phyloP scores from a whole-genome alignment of 192 early-diverging fungal species.

The Coemansia sp. region DNA sequence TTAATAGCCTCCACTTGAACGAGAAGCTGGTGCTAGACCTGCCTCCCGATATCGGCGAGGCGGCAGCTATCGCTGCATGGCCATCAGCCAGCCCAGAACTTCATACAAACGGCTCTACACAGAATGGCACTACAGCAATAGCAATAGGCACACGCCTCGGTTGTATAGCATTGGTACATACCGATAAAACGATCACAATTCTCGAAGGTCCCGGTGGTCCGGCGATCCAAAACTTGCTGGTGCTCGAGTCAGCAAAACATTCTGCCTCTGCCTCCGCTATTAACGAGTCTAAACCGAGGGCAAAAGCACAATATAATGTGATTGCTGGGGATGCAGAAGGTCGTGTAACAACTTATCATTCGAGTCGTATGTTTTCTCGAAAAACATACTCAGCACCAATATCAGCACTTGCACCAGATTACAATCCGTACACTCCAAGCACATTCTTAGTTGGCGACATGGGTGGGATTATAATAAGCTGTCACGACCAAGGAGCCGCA shows the following conservation, averaged over 20 bases:
- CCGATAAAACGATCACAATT: slow-evolving; percentile 5
- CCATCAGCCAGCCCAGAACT: neutral
- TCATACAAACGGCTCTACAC: neutral
- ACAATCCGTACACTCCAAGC: slow-evolving; percentile 33
- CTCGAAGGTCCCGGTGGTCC: slow-evolving; percentile 28
- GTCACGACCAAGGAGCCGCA: slow-evolving; percentile 30
- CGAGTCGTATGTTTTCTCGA: slow-evolving; percentile 41
- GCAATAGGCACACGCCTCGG: slow-evolving; percentile 34
- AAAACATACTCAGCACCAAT: slow-evolving; percentile 33
- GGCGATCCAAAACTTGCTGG: slow-evolving; percentile 33
- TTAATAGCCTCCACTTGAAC: neutral
- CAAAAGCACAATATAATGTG: slow-evolving; percentile 20
- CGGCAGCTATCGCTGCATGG: slow-evolving; percentile 30
- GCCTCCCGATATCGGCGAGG: slow-evolving; percentile 12
- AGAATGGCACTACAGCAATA: neutral
- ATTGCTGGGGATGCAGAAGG: slow-evolving; percentile 45
- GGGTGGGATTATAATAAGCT: slow-evolving; percentile 33
- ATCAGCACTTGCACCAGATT: slow-evolving; percentile 27
- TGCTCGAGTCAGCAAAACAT: neutral
- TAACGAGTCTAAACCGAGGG: neutral
- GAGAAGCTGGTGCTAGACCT: slow-evolving; percentile 13
- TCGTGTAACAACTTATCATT: slow-evolving; percentile 21
- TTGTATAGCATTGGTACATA: slow-evolving; percentile 25
- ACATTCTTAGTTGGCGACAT: slow-evolving; percentile 45
- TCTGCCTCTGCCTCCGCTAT: neutral